Percentiles rank a stretch among this genome's conserved stretches.
Conservation (phyloP, 495 filamentous ascomycete genomes). For the Aspergillus ostianus region DNA sequence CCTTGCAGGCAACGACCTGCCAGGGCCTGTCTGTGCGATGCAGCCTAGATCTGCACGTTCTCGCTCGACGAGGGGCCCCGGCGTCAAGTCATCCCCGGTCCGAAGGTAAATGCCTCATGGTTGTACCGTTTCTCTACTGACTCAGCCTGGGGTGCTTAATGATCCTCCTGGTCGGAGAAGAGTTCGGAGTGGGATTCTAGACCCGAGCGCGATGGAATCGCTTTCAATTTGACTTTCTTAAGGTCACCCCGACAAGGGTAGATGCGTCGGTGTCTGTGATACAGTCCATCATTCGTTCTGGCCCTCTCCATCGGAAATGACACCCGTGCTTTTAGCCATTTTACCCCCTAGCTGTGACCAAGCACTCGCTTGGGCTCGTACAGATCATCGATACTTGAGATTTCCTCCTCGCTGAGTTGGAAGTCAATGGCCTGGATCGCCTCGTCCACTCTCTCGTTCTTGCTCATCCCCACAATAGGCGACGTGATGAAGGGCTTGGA, state of each 20-base stretch:
- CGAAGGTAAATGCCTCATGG: neutral
- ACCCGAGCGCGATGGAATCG: neutral
- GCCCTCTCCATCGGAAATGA: neutral
- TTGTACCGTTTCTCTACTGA: neutral
- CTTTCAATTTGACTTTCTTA: neutral
- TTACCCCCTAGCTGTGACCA: conserved; percentile 2
- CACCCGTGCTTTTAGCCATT: no score
- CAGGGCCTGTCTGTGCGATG: conserved; percentile 16
- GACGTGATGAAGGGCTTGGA: conserved; percentile 46
- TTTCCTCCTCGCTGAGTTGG: conserved; percentile 54
- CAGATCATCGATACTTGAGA: conserved; percentile 58
- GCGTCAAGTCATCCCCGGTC: neutral
- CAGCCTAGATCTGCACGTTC: neutral
- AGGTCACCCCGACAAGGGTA: neutral
- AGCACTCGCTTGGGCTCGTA: conserved; percentile 43
- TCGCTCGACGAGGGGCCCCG: no score
- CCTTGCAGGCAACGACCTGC: neutral
- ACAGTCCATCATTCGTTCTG: neutral
- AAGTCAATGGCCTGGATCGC: conserved; percentile 48
- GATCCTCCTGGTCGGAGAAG: neutral
- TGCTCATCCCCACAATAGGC: conserved; percentile 65
- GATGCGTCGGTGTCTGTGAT: no score
- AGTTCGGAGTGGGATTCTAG: neutral
- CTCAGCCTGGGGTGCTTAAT: neutral
- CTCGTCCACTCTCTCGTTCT: conserved; percentile 57